Evolutionary conservation across 495 filamentous ascomycete species (phyloP).

Genomic region (Aspergillus kassunensis): DNA sequence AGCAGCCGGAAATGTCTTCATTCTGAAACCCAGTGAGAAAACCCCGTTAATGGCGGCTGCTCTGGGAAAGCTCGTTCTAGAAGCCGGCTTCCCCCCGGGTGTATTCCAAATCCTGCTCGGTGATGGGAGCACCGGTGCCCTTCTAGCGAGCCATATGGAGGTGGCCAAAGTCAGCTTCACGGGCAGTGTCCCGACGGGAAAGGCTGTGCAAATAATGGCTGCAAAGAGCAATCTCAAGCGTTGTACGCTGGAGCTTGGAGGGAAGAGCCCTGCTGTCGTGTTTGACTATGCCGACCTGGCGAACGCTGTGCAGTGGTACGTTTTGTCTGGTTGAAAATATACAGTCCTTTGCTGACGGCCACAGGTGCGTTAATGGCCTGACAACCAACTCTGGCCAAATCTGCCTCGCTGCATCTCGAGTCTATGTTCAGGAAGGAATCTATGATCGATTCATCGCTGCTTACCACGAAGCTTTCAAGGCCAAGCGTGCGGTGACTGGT

Average conservation of each 20-base stretch:
- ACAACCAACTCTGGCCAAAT: neutral
- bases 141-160: constrained; percentile 87
- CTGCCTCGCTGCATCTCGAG: neutral
- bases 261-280: neutral
- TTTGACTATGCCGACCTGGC: neutral
- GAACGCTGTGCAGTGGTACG: neutral
- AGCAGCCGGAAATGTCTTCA: constrained; percentile 79
- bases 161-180: constrained; percentile 84
- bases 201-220: neutral
- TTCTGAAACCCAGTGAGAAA: constrained; percentile 87
- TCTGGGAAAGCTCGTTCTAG: constrained; percentile 71
- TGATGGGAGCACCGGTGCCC: constrained; percentile 72
- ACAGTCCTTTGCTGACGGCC: too few species aligned
- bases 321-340: too few species aligned
- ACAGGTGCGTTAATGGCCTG: neutral
- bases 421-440: neutral
- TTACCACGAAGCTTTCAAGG: neutral
- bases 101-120: constrained; percentile 75
- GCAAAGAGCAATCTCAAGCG: constrained; percentile 1
- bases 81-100: constrained; percentile 86
- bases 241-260: neutral
- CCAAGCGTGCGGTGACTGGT: neutral
- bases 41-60: constrained; percentile 91
- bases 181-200: constrained; percentile 79
- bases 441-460: neutral